A percentile compares a stretch with the other conserved stretches of the same genome.
These are phyloP conservation scores for Colletotrichum godetiae DNA, from an alignment of 2,329 filamentous ascomycete genomes.

Conservation along the genomic window DNA sequence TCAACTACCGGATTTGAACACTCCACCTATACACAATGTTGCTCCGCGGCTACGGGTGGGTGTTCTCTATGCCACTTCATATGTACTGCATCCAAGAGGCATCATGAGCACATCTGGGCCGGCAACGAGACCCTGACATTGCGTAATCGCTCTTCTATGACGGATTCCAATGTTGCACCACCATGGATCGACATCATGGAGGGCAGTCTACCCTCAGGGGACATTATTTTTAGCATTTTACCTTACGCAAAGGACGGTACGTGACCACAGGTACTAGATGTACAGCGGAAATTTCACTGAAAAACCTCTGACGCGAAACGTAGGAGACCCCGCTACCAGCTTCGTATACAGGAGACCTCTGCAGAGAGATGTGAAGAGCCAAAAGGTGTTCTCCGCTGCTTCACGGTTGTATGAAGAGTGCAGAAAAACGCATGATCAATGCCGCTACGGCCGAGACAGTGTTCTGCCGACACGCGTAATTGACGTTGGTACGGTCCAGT, in stretches of 20 bases:
- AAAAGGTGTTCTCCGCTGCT: not conserved
- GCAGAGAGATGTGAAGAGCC: conserved; percentile 9
- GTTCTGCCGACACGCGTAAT: conserved; percentile 21
- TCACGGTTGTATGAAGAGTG: not conserved
- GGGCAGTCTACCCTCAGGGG: not conserved
- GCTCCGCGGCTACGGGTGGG: not conserved
- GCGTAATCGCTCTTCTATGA: not conserved
- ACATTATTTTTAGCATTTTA: not conserved
- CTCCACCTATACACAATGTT: not conserved
- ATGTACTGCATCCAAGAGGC: not conserved
- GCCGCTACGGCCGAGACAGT: conserved; percentile 10
- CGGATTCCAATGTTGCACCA: not conserved
- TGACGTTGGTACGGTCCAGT: conserved; percentile 2
- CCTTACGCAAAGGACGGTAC: conserved; percentile 17
- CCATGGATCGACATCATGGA: conserved; percentile 1
- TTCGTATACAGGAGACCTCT: conserved; percentile 9
- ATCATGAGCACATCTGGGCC: not conserved
- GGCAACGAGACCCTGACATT: not conserved
- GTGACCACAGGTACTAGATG: not conserved
- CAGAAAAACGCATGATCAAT: not conserved
- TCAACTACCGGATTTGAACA: conserved; percentile 4
- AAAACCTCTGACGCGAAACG: not conserved
- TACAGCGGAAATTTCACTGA: not conserved
- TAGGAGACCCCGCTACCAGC: not conserved
- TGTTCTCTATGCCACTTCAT: conserved; percentile 11